These are phyloP conservation scores for Cercospora sp. DNA, from an alignment of 2,329 filamentous ascomycete species.

Conservation along the genomic window DNA sequence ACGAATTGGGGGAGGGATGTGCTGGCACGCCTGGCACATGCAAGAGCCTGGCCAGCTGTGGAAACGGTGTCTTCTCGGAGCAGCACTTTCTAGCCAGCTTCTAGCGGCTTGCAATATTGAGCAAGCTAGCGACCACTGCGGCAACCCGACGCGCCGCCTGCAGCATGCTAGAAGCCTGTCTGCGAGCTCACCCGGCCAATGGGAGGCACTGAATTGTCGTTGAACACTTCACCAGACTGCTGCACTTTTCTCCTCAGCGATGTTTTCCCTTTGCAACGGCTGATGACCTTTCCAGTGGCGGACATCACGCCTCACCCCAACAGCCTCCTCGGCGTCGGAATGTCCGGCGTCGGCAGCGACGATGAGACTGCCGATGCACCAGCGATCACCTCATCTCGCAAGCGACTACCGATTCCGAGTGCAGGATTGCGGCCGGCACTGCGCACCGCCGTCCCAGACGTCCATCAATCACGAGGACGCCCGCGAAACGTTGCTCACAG, in stretches of 20 bases:
- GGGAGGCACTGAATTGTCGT: background rate
- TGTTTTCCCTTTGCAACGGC: background rate
- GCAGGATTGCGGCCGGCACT: background rate
- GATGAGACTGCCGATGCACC: background rate
- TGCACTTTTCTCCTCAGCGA: background rate
- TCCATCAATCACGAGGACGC: constrained; percentile 1
- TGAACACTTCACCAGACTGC: background rate
- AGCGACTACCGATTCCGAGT: background rate
- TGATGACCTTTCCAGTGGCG: background rate
- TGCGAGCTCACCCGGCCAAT: background rate
- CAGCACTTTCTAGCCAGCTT: constrained; percentile 9
- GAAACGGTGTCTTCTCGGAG: constrained; percentile 4
- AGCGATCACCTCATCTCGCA: background rate
- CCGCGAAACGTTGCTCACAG: background rate
- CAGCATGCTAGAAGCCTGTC: background rate
- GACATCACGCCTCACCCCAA: background rate
- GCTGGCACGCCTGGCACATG: constrained; percentile 7
- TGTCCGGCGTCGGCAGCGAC: background rate
- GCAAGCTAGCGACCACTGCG: constrained; percentile 3
- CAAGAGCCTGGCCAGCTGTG: constrained; percentile 3
- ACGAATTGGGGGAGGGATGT: background rate
- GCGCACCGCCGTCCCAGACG: background rate
- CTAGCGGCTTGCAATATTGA: constrained; percentile 1
- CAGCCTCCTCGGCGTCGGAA: background rate
- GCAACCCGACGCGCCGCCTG: constrained; percentile 3